Evolutionary conservation across 805 yeast genomes (phyloP), one percentile per base, ranked within the genome.

Genomic region (Wickerhamiella azymoides): DNA sequence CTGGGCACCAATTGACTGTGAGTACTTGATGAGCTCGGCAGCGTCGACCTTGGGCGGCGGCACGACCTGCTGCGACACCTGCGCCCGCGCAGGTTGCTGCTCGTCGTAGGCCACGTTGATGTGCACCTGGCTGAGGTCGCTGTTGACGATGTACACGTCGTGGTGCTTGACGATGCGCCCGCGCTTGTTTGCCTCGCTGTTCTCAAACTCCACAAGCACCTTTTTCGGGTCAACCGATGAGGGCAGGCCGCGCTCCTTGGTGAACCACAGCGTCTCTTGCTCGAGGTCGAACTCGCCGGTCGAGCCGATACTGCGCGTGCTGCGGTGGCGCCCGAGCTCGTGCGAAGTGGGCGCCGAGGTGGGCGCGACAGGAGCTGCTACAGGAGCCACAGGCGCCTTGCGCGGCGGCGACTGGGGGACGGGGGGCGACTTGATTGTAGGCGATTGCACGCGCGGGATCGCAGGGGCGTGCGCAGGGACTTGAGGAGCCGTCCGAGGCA

Each of bases 121-220:
- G 1, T 73, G 63, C 3, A 78, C 65, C 53, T 79, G 84, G 1
- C 92, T 74, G 52, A 80, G 76, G 58, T 84, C 93, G 49, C 73
- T 76, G 60, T 77, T 79, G 36, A 86, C 62, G 11, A 85, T 68
- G 57, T 84, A 84, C 52, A 81, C 77, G 51, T 80, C 86, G 45
- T 80, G 69, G 50, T 73, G 67, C 4, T 68, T 62, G 45, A 65
- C 50, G 6, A 71, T 62, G 36, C 76, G 64, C 10, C 75, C 74
- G 52, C 94, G 73, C 55, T 80, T 82, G 11, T 52, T 52, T 7
- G 79, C 63, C 11, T 57, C 56, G 48, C 70, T 65, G 24, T 75
- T 73, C 47, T 85, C 94, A 18, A 77, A 71, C 59, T 85, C 94
- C 58, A 62, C 76, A 14, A 74, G 65, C 26, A 78, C 28, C 26